Evolutionary conservation across 345 rosid species (phyloP).

Genomic region (Stellera chamaejasme): DNA sequence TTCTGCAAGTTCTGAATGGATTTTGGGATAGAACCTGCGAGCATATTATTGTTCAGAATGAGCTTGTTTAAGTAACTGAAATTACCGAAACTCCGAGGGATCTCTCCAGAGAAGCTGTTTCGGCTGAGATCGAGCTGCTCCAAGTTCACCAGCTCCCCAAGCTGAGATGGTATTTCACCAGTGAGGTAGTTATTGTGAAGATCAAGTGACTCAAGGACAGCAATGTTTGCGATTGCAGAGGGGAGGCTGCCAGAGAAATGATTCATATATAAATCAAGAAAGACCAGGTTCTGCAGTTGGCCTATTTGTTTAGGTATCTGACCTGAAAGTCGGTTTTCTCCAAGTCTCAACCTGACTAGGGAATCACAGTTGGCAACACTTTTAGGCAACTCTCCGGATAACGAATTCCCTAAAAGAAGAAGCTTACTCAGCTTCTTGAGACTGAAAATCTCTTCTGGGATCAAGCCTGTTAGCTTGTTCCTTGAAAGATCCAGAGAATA

Average conservation of each 20-base stretch:
- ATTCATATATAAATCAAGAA: conserved; percentile 86
- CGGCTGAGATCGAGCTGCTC: conserved; percentile 97
- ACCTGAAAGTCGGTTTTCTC: conserved; percentile 91
- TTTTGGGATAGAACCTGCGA: conserved; percentile 63
- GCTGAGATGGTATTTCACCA: conserved; percentile 67
- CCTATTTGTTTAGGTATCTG: conserved; percentile 81
- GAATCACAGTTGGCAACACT: conserved; percentile 71
- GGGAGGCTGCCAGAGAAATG: conserved; percentile 80
- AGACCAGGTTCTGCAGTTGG: conserved; percentile 78
- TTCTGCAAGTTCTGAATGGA: conserved; percentile 57
- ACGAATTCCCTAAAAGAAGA: conserved; percentile 83
- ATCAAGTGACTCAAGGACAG: conserved; percentile 84
- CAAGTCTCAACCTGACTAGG: conserved; percentile 78
- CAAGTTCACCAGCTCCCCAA: conserved; percentile 86
- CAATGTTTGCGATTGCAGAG: conserved; percentile 56
- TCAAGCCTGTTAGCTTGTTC: conserved; percentile 79
- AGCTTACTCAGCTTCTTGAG: conserved; percentile 90
- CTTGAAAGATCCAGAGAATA: conserved; percentile 77
- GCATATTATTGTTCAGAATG: conserved; percentile 78
- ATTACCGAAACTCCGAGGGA: conserved; percentile 78
- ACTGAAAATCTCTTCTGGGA: conserved; percentile 76
- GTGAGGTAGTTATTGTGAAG: conserved; percentile 76
- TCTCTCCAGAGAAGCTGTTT: conserved; percentile 70
- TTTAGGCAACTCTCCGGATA: conserved; percentile 54
- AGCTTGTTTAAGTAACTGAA: conserved; percentile 90